Evolutionary conservation across 495 filamentous ascomycete species (phyloP).

Genomic region (Xylaria acuta): DNA sequence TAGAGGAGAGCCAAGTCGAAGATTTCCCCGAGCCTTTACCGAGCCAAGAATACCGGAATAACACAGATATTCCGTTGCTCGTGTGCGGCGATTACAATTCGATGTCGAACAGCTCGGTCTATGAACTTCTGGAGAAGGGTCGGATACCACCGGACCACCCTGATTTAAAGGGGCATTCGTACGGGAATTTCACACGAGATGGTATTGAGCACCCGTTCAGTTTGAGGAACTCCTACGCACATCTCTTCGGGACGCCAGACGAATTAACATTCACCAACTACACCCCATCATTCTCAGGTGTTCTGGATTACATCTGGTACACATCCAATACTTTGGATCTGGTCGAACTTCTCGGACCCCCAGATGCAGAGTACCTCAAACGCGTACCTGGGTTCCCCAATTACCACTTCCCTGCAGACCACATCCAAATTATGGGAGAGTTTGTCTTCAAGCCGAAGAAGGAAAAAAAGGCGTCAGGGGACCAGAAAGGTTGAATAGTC

Average conservation of each 20-base stretch:
- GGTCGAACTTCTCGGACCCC: constrained; percentile 83
- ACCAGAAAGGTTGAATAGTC: constrained; percentile 46
- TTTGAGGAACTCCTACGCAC: constrained; percentile 83
- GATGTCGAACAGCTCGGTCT: constrained; percentile 79
- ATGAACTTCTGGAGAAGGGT: constrained; percentile 83
- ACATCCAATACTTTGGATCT: constrained; percentile 89
- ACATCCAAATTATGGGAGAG: constrained; percentile 90
- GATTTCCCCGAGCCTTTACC: constrained; percentile 56
- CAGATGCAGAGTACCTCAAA: constrained; percentile 88
- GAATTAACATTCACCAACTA: constrained; percentile 96
- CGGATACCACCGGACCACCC: constrained; percentile 72
- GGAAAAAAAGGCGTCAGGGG: constrained; percentile 71
- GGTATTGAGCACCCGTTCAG: constrained; percentile 95
- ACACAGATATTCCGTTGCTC: constrained; percentile 85
- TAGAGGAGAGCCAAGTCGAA: constrained; percentile 42
- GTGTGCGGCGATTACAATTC: constrained; percentile 98
- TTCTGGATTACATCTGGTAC: constrained; percentile 98
- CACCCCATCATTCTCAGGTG: constrained; percentile 85
- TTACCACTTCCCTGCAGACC: constrained; percentile 96
- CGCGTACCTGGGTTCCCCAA: constrained; percentile 95
- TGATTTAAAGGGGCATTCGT: constrained; percentile 73
- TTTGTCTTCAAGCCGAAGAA: constrained; percentile 88
- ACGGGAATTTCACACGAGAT: constrained; percentile 89
- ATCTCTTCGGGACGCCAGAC: constrained; percentile 67
- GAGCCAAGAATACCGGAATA: constrained; percentile 76